phyloP scores from a whole-genome alignment of 2,329 filamentous ascomycete species.

The Penicillium digitatum region DNA sequence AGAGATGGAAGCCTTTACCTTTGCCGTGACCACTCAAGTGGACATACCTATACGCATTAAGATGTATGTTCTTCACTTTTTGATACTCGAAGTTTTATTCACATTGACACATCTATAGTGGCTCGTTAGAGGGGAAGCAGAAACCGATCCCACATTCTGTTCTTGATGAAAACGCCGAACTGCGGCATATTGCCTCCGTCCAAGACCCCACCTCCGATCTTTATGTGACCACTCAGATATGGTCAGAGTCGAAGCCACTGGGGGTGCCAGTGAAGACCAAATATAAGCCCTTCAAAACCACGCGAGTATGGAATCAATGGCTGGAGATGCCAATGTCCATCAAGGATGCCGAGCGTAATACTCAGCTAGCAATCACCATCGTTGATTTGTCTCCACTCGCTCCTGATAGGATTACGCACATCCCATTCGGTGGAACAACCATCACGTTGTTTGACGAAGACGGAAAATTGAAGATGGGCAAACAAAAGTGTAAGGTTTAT shows the following conservation, averaged over 20 bases:
- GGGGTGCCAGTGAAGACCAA: slow-evolving; percentile 88
- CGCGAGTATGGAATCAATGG: slow-evolving; percentile 87
- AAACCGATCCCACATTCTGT: slow-evolving; percentile 71
- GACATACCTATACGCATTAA: slow-evolving; percentile 64
- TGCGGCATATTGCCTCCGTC: slow-evolving; percentile 84
- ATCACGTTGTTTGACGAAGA: slow-evolving; percentile 88
- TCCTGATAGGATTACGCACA: slow-evolving; percentile 64
- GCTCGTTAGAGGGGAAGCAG: slow-evolving; percentile 73
- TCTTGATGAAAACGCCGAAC: slow-evolving; percentile 70
- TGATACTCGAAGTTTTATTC: neutral
- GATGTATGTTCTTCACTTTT: slow-evolving; percentile 49
- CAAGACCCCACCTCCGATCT: slow-evolving; percentile 79
- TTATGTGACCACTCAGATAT: slow-evolving; percentile 88
- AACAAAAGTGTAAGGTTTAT: slow-evolving; percentile 86
- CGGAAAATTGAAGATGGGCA: slow-evolving; percentile 83
- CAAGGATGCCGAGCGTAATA: slow-evolving; percentile 72
- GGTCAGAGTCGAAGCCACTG: slow-evolving; percentile 91
- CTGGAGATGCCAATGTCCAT: slow-evolving; percentile 81
- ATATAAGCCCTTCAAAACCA: slow-evolving; percentile 82
- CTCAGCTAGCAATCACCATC: slow-evolving; percentile 84
- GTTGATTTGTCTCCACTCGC: slow-evolving; percentile 90
- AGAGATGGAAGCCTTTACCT: slow-evolving; percentile 89
- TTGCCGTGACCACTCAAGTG: slow-evolving; percentile 82
- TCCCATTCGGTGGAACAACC: slow-evolving; percentile 93
- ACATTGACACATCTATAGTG: slow-evolving; percentile 46